Conservation (phyloP, 139 green algal species). For the Zygnema cylindricum region DNA sequence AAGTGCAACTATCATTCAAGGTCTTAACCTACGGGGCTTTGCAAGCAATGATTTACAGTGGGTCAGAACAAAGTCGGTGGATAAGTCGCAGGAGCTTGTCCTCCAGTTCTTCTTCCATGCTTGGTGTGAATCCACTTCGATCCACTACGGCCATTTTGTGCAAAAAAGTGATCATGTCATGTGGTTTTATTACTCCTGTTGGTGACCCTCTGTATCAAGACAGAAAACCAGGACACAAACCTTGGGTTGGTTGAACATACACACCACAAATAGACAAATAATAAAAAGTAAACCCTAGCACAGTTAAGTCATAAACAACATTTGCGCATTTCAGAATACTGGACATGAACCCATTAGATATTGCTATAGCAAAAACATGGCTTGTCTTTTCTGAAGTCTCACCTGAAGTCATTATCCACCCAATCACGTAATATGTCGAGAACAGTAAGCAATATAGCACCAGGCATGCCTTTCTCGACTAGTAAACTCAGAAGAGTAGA, state of each 20-base stretch:
- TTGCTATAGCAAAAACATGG: too few species aligned
- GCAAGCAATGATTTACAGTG: too few species aligned
- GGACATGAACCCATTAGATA: too few species aligned
- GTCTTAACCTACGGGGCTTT: too few species aligned
- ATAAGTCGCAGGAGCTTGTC: conserved; percentile 78
- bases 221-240: too few species aligned
- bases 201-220: conserved; percentile 10
- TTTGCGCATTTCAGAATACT: too few species aligned
- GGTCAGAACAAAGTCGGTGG: conserved; percentile 68
- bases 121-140: conserved; percentile 51
- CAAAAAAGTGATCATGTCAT: conserved; percentile 87
- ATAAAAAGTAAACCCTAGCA: too few species aligned
- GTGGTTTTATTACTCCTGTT: conserved; percentile 68
- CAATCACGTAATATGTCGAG: conserved; percentile 61
- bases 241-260: too few species aligned
- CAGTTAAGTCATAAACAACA: too few species aligned
- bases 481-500: conserved; percentile 70
- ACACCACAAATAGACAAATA: too few species aligned
- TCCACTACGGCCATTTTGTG: conserved; percentile 77
- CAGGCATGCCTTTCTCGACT: conserved; percentile 56
- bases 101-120: conserved; percentile 71
- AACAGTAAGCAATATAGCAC: conserved; percentile 55
- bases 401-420: conserved; percentile 61
- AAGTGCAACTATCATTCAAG: too few species aligned
- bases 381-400: too few species aligned